These are phyloP conservation scores for Nakaseomyces kungkrabaensis DNA, from an alignment of 1,139 yeast species.

Conservation along the genomic window DNA sequence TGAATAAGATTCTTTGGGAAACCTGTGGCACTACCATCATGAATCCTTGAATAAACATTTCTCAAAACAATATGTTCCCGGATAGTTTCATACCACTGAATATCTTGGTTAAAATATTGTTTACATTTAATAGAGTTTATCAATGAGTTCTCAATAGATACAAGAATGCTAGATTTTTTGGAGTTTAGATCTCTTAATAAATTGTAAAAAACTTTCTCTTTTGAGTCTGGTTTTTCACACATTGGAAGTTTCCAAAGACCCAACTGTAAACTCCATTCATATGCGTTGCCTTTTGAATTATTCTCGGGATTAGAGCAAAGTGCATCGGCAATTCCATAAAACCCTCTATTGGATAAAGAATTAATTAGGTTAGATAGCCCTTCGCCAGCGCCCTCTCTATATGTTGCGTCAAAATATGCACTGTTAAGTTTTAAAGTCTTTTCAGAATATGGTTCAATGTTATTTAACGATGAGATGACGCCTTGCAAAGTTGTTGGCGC, in stretches of 20 bases:
- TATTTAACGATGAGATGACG: slow-evolving; percentile 38
- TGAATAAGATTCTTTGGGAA: neutral
- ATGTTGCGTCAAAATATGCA: slow-evolving; percentile 50
- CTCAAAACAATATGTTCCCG: slow-evolving; percentile 3
- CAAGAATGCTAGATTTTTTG: neutral
- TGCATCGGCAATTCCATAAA: slow-evolving; percentile 20
- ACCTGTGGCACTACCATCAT: neutral
- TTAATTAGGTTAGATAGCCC: slow-evolving; percentile 21
- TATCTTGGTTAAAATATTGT: neutral
- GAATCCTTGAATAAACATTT: slow-evolving; percentile 3
- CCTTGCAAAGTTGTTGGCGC: slow-evolving; percentile 43
- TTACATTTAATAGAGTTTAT: neutral
- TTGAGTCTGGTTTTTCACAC: slow-evolving; percentile 12
- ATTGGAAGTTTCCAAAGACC: slow-evolving; percentile 24
- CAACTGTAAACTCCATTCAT: slow-evolving; percentile 22
- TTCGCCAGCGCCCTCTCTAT: slow-evolving; percentile 40
- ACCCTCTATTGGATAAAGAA: slow-evolving; percentile 17
- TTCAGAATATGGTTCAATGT: slow-evolving; percentile 31
- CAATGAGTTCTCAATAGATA: slow-evolving; percentile 3
- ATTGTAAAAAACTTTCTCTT: slow-evolving; percentile 17
- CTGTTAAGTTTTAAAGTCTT: slow-evolving; percentile 44
- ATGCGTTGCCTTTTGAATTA: slow-evolving; percentile 7
- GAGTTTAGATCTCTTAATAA: slow-evolving; percentile 11
- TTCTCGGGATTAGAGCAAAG: slow-evolving; percentile 8
- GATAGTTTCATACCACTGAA: slow-evolving; percentile 1